Conservation (phyloP, 257 asterid species). For the Orobanche coerulescens region DNA sequence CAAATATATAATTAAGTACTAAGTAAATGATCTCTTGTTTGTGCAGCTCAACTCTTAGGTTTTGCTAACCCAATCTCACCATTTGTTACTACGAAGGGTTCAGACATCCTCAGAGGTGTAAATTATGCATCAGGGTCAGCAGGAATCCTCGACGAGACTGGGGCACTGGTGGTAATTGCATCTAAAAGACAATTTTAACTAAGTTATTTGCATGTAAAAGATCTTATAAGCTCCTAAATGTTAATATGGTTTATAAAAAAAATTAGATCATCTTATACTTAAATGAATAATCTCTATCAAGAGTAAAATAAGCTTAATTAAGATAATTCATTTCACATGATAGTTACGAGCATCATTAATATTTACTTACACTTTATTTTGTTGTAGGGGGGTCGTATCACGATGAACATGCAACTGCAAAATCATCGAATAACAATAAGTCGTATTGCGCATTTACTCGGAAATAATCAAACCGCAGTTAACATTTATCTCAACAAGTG, state of each 20-base stretch:
- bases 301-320: too few relatives aligned
- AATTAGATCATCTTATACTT: too few relatives aligned
- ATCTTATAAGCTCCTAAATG: too few relatives aligned
- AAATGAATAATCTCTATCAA: too few relatives aligned
- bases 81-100: conserved; percentile 26
- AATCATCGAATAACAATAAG: conserved; percentile 25
- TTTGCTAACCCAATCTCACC: conserved; percentile 36
- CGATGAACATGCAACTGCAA: conserved; percentile 24
- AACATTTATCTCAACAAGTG: conserved; percentile 30
- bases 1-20: background rate
- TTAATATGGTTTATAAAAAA: too few relatives aligned
- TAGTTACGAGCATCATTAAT: too few relatives aligned
- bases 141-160: conserved; percentile 47
- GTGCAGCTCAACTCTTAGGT: conserved; percentile 38
- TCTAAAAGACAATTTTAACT: background rate
- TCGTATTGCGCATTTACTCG: background rate
- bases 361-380: background rate
- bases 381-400: conserved; percentile 32
- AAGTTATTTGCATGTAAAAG: background rate
- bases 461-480: background rate
- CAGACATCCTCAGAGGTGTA: conserved; percentile 32
- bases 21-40: background rate
- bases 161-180: conserved; percentile 25
- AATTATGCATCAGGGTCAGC: conserved; percentile 64
- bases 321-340: too few relatives aligned